phyloP scores from a whole-genome alignment of 1,139 yeast genomes.

The Yamadazyma taylorii region DNA sequence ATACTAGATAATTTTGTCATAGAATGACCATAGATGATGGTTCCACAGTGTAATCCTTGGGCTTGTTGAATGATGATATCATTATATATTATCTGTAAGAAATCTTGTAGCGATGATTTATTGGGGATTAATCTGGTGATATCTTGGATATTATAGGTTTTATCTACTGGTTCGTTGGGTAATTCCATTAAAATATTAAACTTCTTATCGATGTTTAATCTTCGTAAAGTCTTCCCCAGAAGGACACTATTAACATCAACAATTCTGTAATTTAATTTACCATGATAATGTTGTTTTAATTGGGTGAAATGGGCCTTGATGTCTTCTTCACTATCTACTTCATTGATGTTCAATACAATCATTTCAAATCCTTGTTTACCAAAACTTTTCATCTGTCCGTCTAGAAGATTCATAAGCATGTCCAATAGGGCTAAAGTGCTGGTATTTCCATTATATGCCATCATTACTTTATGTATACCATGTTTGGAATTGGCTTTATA shows the following conservation, averaged over 20 bases:
- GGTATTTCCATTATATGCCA: conserved; percentile 65
- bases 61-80: conserved; percentile 54
- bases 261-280: conserved; percentile 26
- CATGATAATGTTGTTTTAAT: conserved; percentile 21
- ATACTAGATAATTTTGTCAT: conserved; percentile 85
- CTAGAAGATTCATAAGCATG: conserved; percentile 57
- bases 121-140: conserved; percentile 40
- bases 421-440: conserved; percentile 71
- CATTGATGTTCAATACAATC: conserved; percentile 54
- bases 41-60: conserved; percentile 41
- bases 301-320: conserved; percentile 19
- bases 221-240: conserved; percentile 24
- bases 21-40: conserved; percentile 71
- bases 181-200: conserved; percentile 25
- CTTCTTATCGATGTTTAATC: conserved; percentile 27
- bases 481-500: conserved; percentile 54
- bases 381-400: conserved; percentile 63
- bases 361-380: conserved; percentile 71
- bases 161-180: no score
- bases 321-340: conserved; percentile 22
- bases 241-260: conserved; percentile 40
- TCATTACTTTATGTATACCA: conserved; percentile 46
- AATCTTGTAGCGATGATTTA: conserved; percentile 64
- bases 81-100: conserved; percentile 48
- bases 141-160: conserved; percentile 20